Percentiles rank a stretch among this genome's conserved stretches.
These are phyloP conservation scores for Benincasa hispida DNA, from an alignment of 306 rosid species.

Conservation along the genomic window DNA sequence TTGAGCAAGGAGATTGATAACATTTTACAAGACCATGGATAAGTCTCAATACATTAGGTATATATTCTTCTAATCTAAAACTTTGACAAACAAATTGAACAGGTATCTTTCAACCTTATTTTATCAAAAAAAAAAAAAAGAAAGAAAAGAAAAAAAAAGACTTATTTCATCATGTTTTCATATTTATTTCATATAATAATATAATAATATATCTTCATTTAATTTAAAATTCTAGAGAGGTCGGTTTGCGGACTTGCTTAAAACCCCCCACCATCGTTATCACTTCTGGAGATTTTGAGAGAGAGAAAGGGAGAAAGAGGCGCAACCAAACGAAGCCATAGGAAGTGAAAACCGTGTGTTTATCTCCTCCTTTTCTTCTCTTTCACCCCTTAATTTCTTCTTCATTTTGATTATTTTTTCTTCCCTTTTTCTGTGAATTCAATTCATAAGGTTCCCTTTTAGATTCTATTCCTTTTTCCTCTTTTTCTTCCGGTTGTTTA, in stretches of 20 bases:
- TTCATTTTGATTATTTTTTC: background rate
- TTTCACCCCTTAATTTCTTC: background rate
- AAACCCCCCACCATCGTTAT: conserved; percentile 7
- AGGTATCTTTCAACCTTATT: background rate
- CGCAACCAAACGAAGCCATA: background rate
- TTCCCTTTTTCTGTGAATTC: background rate
- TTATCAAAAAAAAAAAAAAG: too few relatives aligned
- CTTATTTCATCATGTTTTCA: background rate
- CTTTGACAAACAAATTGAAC: background rate
- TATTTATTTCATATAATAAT: background rate
- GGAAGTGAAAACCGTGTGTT: background rate
- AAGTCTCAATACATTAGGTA: background rate
- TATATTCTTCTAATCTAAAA: background rate
- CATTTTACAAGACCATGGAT: background rate
- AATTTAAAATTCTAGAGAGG: background rate
- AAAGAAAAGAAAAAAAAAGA: too few relatives aligned
- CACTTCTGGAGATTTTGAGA: background rate
- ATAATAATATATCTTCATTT: background rate
- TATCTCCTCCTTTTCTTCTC: background rate
- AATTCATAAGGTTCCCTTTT: background rate
- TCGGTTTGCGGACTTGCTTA: background rate
- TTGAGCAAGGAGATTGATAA: background rate
- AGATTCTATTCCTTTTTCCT: background rate
- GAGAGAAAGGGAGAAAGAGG: background rate
- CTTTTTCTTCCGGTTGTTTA: background rate